Conservation (phyloP, 73 alveolate species). For the Stentor roeselii region DNA sequence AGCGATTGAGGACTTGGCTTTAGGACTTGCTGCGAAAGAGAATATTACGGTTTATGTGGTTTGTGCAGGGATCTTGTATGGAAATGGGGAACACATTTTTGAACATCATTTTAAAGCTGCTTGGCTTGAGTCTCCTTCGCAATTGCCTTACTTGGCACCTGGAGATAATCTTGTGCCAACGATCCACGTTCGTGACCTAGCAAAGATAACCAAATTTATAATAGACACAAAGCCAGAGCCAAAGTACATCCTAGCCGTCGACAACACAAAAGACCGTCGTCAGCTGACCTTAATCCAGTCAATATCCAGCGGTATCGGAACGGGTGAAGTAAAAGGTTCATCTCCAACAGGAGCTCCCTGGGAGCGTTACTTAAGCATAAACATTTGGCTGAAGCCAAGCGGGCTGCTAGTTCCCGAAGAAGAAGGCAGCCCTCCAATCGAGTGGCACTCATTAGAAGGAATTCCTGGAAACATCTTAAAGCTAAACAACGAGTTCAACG, state of each 20-base stretch:
- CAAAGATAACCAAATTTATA: conserved; percentile 72
- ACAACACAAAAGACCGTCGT: conserved; percentile 77
- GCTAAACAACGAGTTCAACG: conserved; percentile 71
- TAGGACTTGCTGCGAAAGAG: conserved; percentile 74
- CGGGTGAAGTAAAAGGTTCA: conserved; percentile 61
- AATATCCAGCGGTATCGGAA: conserved; percentile 89
- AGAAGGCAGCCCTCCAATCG: conserved; percentile 49
- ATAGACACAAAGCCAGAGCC: conserved; percentile 75
- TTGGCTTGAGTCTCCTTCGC: conserved; percentile 67
- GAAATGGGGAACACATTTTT: conserved; percentile 86
- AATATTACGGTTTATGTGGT: conserved; percentile 84
- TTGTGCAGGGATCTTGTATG: conserved; percentile 94
- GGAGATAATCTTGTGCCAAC: conserved; percentile 94
- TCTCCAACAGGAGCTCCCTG: conserved; percentile 55
- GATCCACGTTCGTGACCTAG: conserved; percentile 92
- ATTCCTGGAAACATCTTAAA: conserved; percentile 52
- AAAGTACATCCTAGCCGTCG: conserved; percentile 90
- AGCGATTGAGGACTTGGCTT: conserved; percentile 85
- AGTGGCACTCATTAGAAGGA: conserved; percentile 79
- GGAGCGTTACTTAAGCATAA: conserved; percentile 59
- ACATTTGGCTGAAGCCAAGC: conserved; percentile 39
- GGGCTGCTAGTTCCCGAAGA: conserved; percentile 37
- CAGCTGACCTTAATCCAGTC: conserved; percentile 75
- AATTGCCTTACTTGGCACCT: conserved; percentile 46
- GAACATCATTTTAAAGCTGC: conserved; percentile 74